Conservation (phyloP, 257 asterid species). For the Anisodus tanguticus region DNA sequence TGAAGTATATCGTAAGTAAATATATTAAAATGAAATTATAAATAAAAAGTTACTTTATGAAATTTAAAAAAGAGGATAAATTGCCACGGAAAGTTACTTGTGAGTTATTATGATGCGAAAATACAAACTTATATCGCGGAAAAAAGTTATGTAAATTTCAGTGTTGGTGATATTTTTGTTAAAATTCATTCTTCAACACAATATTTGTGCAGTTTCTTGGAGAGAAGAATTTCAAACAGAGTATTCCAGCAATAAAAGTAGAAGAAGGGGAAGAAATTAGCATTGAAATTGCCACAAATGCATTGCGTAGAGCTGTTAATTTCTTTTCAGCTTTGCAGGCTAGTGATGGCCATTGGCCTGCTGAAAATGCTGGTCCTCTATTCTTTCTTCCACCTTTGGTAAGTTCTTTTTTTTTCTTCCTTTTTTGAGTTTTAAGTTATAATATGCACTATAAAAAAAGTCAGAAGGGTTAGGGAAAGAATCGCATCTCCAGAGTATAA, state of each 20-base stretch:
- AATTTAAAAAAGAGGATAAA: too few species aligned
- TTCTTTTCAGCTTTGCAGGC: constrained; percentile 88
- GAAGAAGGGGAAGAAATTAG: constrained; percentile 73
- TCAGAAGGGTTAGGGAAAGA: too few species aligned
- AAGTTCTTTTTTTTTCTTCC: neutral
- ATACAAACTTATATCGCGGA: too few species aligned
- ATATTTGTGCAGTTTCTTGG: constrained; percentile 53
- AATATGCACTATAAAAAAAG: too few species aligned
- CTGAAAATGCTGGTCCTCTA: constrained; percentile 82
- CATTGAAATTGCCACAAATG: constrained; percentile 57
- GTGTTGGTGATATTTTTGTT: neutral
- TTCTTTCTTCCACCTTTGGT: constrained; percentile 90
- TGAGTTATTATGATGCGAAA: too few species aligned
- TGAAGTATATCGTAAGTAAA: too few species aligned
- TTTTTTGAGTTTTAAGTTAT: too few species aligned
- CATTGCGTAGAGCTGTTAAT: constrained; percentile 63
- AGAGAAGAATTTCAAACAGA: constrained; percentile 74
- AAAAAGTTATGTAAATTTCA: neutral
- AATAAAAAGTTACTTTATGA: too few species aligned
- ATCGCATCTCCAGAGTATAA: too few species aligned
- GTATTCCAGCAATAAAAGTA: constrained; percentile 66
- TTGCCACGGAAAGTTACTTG: too few species aligned
- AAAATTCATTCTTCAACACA: neutral
- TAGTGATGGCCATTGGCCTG: constrained; percentile 89
- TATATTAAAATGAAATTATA: too few species aligned